A percentile compares a stretch with the other conserved stretches of the same genome.
Evolutionary conservation across 2,329 filamentous ascomycete species (phyloP).

Genomic region (Neofusicoccum kwambonambiense): DNA sequence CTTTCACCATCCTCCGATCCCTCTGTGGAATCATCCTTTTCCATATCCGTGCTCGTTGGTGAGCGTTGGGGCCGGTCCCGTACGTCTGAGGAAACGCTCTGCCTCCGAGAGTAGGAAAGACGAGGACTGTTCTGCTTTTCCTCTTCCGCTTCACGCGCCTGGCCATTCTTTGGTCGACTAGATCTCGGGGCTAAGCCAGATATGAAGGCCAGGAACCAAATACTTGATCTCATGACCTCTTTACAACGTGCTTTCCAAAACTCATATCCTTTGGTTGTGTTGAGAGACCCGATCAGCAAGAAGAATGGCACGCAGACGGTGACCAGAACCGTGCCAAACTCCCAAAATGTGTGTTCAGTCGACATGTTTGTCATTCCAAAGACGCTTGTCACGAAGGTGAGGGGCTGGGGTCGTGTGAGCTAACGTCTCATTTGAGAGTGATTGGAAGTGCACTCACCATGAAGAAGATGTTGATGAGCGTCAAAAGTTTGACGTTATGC

Average conservation of each 20-base stretch:
- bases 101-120: neutral
- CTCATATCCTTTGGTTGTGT: constrained; percentile 40
- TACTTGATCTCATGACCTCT: constrained; percentile 17
- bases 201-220: constrained; percentile 13
- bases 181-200: neutral
- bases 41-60: neutral
- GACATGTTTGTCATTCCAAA: constrained; percentile 54
- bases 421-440: too few species aligned
- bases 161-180: neutral
- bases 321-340: constrained; percentile 42
- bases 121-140: neutral
- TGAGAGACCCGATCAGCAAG: constrained; percentile 46
- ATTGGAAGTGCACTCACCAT: constrained; percentile 31
- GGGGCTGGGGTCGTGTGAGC: constrained; percentile 32
- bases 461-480: constrained; percentile 61
- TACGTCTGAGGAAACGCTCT: neutral
- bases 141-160: neutral
- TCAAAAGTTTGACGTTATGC: constrained; percentile 61
- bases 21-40: neutral
- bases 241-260: constrained; percentile 30
- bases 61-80: neutral
- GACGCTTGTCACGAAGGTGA: constrained; percentile 62
- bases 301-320: constrained; percentile 48
- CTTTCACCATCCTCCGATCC: neutral
- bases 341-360: constrained; percentile 33